Base-by-base conservation (phyloP, 495 filamentous ascomycete species). In the Aspergillus conjunctus region DNA sequence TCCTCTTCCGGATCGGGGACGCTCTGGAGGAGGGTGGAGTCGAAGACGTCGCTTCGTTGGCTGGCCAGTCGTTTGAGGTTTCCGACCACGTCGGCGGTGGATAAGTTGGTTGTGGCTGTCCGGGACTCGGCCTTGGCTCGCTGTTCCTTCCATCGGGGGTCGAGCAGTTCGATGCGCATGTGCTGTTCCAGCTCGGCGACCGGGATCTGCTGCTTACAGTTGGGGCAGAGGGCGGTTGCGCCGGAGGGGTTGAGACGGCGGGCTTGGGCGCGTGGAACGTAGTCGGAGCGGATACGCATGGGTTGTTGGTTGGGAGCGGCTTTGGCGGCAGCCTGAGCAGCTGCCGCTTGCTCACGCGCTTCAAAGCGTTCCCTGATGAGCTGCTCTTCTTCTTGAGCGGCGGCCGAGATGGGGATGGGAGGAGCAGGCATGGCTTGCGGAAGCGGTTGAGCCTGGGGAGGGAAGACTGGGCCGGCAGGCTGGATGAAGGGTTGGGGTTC, bases 21-120 rank as follows among this genome's bases (percentile, higher is more conserved):
- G 17, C 41, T 56, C 7, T 69, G 66, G 15, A 68, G 58, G 15
- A 70, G 64, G 1, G 73, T 67, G 6, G 77, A 70, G 66, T 98
- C 93, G 70, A 96, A 97, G n/a, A 97, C 82, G 70, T 98, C 94
- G 62, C 82, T 88, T 33, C 94, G 85, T 69, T 96, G 91, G 54
- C 88, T 91, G n/a, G 93, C 92, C 31, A 98, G 82, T n/a, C 94
- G 90, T 77, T 98, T 98, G 61, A 98, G 82, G 67, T 98, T 98
- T 70, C 89, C 90, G 59, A 92, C 93, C 26, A 95, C 93, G 65
- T 97, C 93, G 33, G 80, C 81, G 15, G 91, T 96, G 5, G 87
- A 90, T 5, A 98, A 77, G 62, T 96, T 97, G 30, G 92, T 96
- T 0, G 91, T 92, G 8, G 91, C 84, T 64, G 85, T 91, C 58